A percentile compares a stretch with the other conserved stretches of the same genome.
Evolutionary conservation across 352 stramenopile species (phyloP).

Genomic region (Globisporangium nodosum): DNA sequence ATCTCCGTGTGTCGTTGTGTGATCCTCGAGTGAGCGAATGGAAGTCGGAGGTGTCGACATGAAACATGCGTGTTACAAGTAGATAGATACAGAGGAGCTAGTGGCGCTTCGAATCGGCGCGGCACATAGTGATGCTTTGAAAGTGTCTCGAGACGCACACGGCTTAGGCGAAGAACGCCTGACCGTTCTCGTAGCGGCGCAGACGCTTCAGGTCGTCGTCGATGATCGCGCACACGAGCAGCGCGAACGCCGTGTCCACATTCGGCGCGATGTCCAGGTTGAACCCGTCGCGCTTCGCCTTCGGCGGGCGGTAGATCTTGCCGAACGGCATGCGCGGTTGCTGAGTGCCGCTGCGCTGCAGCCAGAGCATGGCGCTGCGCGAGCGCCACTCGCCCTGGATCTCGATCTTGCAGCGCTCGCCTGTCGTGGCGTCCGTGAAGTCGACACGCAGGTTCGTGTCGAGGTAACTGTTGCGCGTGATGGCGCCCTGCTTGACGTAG

Average conservation of each 20-base stretch:
- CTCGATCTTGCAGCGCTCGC: constrained; percentile 4
- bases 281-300: neutral
- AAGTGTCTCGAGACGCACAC: too few relatives aligned
- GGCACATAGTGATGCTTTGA: too few relatives aligned
- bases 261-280: constrained; percentile 7
- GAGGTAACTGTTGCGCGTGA: neutral
- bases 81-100: too few relatives aligned
- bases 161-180: neutral
- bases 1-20: too few relatives aligned
- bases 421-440: constrained; percentile 7
- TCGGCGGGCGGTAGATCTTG: constrained; percentile 5
- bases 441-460: constrained; percentile 6
- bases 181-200: neutral
- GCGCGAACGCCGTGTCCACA: constrained; percentile 2
- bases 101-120: too few relatives aligned
- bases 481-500: constrained; percentile 5
- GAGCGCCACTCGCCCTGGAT: constrained; percentile 5
- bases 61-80: too few relatives aligned
- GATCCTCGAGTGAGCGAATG: too few relatives aligned
- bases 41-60: too few relatives aligned
- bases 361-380: constrained; percentile 6
- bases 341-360: neutral
- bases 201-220: constrained; percentile 9
- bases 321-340: neutral
- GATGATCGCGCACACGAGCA: constrained; percentile 7